Percentiles rank a stretch among this genome's conserved stretches.
phyloP scores from a whole-genome alignment of 495 filamentous ascomycete genomes.

The Tuber microsphaerosporum region DNA sequence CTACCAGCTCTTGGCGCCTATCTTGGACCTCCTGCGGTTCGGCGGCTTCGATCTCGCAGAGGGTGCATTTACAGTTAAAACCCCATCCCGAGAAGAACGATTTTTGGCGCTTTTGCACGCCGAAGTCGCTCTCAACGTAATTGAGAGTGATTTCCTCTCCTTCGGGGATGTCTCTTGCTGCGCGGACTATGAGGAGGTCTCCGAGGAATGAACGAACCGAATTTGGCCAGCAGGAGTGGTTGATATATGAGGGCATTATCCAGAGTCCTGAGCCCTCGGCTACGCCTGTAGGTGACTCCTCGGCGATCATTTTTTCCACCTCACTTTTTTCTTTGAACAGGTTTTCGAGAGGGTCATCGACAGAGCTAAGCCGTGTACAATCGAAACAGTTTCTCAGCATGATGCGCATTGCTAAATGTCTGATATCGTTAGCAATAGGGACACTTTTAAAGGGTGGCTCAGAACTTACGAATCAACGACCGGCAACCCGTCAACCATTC shows the following conservation, averaged over 20 bases:
- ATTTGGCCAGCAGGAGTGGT: constrained; percentile 16
- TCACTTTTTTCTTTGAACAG: background rate
- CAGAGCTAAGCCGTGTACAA: background rate
- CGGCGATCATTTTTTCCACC: background rate
- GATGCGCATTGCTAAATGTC: background rate
- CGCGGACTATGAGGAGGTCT: constrained; percentile 21
- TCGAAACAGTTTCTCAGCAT: constrained; percentile 9
- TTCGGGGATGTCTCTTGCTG: constrained; percentile 14
- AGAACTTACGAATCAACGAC: constrained; percentile 20
- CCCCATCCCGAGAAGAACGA: background rate
- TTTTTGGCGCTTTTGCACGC: constrained; percentile 5
- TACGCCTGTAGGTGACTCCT: background rate
- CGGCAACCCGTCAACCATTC: constrained; percentile 10
- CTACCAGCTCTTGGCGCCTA: background rate
- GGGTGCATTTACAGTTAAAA: constrained; percentile 13
- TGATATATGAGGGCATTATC: constrained; percentile 17
- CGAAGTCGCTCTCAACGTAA: background rate
- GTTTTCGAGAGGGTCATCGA: background rate
- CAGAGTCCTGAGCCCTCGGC: constrained; percentile 11
- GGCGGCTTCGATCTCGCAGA: constrained; percentile 8
- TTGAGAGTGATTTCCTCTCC: constrained; percentile 9
- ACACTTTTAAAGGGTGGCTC: background rate
- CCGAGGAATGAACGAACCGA: constrained; percentile 18
- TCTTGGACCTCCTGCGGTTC: constrained; percentile 6
- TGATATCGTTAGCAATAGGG: constrained; percentile 9